Base-by-base conservation (phyloP, 805 yeast genomes). In the Peterozyma toletana region DNA sequence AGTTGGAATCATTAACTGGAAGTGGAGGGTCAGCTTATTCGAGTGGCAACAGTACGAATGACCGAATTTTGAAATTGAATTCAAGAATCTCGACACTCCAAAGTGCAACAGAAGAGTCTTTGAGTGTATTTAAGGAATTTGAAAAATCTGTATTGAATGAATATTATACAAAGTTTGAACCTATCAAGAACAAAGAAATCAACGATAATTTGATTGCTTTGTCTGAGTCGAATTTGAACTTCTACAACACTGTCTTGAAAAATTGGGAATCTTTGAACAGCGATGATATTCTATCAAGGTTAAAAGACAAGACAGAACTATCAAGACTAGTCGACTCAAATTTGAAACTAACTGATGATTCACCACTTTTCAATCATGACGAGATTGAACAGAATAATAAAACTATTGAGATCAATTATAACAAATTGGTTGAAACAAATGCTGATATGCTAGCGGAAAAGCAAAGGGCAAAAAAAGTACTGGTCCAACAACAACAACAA, bases 171-270 rank as follows among this genome's bases (percentile, higher is more conserved):
- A 64, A 81, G 49, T 91, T 95, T 70, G 96, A 91, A 53, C 73
- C 70, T 18, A 84, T 87, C 49, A 89, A 89, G 62, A 77, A 86
- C 30, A 69, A 72, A 33, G 97, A 91, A 62, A 70, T 90, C 59
- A 81, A 83, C 55, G 70, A 73, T 30, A 75, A 95, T 1, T 71
- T 91, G 64, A 67, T 78, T 9, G 73, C 75, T n/a, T 67, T 91
- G 46, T 85, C 95, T 40, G 85, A 84, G 50, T 78, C 78, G 48
- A 85, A 91, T 61, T 78, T 86, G 44, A 71, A 74, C 27, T 88
- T 86, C 56, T 91, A 84, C 62, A 71, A 75, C 47, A 75, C 74
- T 21, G 68, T 87, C 57, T 75, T 84, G 42, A 75, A 75, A 17
- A 80, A 80, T 47, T 88, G 96, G 95, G 72, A 75, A 30, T 73